Evolutionary conservation across 306 rosid species (phyloP).

Genomic region (Rosa persica): DNA sequence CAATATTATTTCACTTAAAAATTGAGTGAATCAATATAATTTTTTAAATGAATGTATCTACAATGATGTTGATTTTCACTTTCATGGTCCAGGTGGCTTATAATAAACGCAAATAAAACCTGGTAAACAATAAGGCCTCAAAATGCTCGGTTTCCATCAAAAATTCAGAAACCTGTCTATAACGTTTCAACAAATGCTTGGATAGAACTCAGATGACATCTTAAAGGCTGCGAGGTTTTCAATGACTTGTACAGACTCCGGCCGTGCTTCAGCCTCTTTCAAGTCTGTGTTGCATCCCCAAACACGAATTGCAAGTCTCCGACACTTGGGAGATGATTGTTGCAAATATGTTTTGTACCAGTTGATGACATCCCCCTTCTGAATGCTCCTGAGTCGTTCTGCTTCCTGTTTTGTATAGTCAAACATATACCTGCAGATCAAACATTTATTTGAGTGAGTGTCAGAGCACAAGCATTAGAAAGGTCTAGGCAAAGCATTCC

Average conservation of each 20-base stretch:
- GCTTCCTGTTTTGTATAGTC: conserved; percentile 76
- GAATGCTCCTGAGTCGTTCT: conserved; percentile 58
- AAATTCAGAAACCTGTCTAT: conserved; percentile 9
- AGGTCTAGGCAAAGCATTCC: conserved; percentile 1
- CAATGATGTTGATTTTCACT: not conserved
- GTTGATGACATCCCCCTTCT: conserved; percentile 63
- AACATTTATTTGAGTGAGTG: conserved; percentile 13
- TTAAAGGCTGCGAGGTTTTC: conserved; percentile 59
- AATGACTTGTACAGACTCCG: conserved; percentile 44
- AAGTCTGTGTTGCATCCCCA: conserved; percentile 86
- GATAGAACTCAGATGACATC: conserved; percentile 62
- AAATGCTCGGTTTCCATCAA: not conserved
- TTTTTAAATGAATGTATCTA: not conserved
- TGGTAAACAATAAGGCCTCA: conserved; percentile 11
- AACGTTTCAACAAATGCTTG: conserved; percentile 46
- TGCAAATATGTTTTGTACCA: conserved; percentile 73
- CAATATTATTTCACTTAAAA: not conserved
- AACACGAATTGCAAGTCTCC: conserved; percentile 65
- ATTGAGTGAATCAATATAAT: not conserved
- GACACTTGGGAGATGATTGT: conserved; percentile 65
- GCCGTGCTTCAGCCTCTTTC: conserved; percentile 47
- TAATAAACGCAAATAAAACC: not conserved
- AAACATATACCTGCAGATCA: conserved; percentile 69
- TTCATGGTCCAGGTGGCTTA: not conserved
- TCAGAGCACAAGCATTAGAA: not conserved